Evolutionary conservation across 306 rosid species (phyloP).

Genomic region (Styphnolobium japonicum): DNA sequence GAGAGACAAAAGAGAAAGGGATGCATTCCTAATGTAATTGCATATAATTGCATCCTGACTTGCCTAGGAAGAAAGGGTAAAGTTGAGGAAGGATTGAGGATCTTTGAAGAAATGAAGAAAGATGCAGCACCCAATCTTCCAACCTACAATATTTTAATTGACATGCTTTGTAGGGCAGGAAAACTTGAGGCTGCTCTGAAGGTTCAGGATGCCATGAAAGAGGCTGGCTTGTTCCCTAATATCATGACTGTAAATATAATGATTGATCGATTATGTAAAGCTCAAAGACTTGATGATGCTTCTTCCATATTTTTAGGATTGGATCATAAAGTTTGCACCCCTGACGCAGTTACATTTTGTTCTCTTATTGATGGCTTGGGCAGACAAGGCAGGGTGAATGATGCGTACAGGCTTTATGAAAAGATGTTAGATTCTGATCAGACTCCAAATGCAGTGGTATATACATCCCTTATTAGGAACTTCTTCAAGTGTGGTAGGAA

Average conservation of each 20-base stretch:
- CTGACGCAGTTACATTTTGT: slow-evolving; percentile 70
- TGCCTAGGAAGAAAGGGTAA: slow-evolving; percentile 78
- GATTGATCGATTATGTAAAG: slow-evolving; percentile 87
- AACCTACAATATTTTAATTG: slow-evolving; percentile 80
- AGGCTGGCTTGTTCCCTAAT: slow-evolving; percentile 86
- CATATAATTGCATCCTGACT: slow-evolving; percentile 82
- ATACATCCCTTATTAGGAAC: slow-evolving; percentile 78
- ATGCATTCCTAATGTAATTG: slow-evolving; percentile 78
- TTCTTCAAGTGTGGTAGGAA: slow-evolving; percentile 87
- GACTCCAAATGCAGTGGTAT: slow-evolving; percentile 64
- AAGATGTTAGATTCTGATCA: slow-evolving; percentile 79
- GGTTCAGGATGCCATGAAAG: slow-evolving; percentile 70
- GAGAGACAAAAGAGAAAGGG: slow-evolving; percentile 94
- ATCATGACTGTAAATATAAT: slow-evolving; percentile 84
- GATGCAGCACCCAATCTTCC: slow-evolving; percentile 86
- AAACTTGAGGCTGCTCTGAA: slow-evolving; percentile 58
- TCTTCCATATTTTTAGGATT: slow-evolving; percentile 77
- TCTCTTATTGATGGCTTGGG: slow-evolving; percentile 96
- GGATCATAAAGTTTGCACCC: slow-evolving; percentile 77
- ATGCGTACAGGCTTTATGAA: slow-evolving; percentile 88
- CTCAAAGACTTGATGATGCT: slow-evolving; percentile 81
- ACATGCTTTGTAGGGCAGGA: slow-evolving; percentile 82
- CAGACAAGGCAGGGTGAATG: slow-evolving; percentile 68
- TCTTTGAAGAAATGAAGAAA: slow-evolving; percentile 73
- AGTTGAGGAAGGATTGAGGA: slow-evolving; percentile 66